These are phyloP conservation scores for Filobasidium uniguttulatum DNA, from an alignment of 1,284 basidiomycete genomes.

Conservation along the genomic window DNA sequence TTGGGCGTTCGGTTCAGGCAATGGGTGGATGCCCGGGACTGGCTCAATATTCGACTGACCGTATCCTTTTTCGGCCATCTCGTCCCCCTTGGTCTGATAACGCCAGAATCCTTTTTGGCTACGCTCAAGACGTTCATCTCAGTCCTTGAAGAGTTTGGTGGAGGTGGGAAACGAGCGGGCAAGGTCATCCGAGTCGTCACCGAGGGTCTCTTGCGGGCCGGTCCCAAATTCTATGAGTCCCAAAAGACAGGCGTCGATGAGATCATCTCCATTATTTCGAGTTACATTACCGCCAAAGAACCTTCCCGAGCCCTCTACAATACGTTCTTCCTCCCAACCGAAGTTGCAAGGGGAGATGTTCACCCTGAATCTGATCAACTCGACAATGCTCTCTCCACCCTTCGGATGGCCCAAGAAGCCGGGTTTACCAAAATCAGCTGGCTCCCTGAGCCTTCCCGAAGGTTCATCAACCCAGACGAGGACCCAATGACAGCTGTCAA, in stretches of 20 bases:
- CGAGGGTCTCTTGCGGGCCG: conserved; percentile 61
- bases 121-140: conserved; percentile 67
- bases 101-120: conserved; percentile 57
- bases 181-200: conserved; percentile 71
- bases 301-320: neutral
- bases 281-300: neutral
- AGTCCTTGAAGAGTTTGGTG: conserved; percentile 79
- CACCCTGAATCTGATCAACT: conserved; percentile 4
- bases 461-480: conserved; percentile 23
- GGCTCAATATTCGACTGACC: conserved; percentile 72
- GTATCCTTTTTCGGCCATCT: conserved; percentile 85
- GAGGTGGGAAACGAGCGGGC: conserved; percentile 71
- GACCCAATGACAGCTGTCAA: neutral
- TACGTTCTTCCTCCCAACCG: neutral
- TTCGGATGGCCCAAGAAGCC: conserved; percentile 17
- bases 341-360: neutral
- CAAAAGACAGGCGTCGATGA: conserved; percentile 43
- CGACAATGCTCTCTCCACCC: conserved; percentile 21
- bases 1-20: conserved; percentile 74
- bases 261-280: conserved; percentile 44
- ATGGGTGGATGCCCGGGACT: conserved; percentile 69
- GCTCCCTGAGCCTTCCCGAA: conserved; percentile 54
- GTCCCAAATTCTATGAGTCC: conserved; percentile 13
- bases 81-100: conserved; percentile 58
- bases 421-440: conserved; percentile 12